These are phyloP conservation scores for Fusarium algeriense DNA, from an alignment of 2,329 filamentous ascomycete species.

Conservation along the genomic window DNA sequence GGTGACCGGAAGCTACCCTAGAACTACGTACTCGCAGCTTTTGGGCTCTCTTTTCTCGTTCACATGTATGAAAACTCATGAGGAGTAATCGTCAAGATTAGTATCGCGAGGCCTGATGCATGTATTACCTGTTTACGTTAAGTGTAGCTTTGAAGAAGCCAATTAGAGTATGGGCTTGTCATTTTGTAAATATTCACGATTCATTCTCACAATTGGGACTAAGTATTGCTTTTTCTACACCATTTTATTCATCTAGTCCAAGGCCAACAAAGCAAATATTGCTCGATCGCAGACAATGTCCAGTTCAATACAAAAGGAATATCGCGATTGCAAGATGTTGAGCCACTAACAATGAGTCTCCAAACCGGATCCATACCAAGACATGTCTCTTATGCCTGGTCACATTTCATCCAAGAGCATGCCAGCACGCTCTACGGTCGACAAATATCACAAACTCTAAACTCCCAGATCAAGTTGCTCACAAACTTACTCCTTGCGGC, in stretches of 20 bases:
- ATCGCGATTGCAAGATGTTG: too few relatives aligned
- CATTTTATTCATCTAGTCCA: neutral
- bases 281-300: neutral
- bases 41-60: too few relatives aligned
- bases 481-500: neutral
- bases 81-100: too few relatives aligned
- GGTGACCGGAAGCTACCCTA: slow-evolving; percentile 5
- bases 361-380: neutral
- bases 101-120: too few relatives aligned
- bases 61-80: too few relatives aligned
- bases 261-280: neutral
- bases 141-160: too few relatives aligned
- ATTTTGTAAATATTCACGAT: too few relatives aligned
- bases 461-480: neutral
- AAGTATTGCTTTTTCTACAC: neutral
- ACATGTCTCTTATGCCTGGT: neutral
- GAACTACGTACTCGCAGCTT: too few relatives aligned
- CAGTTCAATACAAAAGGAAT: neutral
- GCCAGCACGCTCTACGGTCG: neutral
- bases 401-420: neutral
- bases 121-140: too few relatives aligned
- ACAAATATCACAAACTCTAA: neutral
- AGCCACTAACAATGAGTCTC: neutral
- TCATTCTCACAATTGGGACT: accelerated
- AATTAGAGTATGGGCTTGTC: too few relatives aligned